Evolutionary conservation across 2,329 filamentous ascomycete genomes (phyloP).

Genomic region (Fusarium siculi): DNA sequence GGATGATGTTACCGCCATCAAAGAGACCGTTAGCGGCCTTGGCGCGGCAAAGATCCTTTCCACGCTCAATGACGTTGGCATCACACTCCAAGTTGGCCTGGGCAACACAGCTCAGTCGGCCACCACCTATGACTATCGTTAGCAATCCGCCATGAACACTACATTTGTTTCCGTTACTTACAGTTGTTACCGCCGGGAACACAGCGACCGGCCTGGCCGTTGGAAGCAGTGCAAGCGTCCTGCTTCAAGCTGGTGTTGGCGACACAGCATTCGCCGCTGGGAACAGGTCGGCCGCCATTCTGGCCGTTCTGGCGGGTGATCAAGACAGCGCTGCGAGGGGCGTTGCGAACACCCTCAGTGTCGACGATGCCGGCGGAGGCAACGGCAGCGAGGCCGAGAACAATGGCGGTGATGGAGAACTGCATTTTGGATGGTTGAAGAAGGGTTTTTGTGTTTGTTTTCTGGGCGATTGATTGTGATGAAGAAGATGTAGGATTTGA

Average conservation of each 20-base stretch:
- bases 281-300: conserved; percentile 13
- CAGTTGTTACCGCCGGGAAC: conserved; percentile 21
- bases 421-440: conserved; percentile 7
- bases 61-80: neutral
- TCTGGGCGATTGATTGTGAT: neutral
- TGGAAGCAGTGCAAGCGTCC: conserved; percentile 5
- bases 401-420: conserved; percentile 10
- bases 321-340: neutral
- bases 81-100: conserved; percentile 13
- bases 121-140: neutral
- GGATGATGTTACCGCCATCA: conserved; percentile 7
- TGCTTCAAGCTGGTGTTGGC: conserved; percentile 24
- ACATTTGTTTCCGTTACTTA: neutral
- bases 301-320: neutral
- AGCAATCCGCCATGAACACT: neutral
- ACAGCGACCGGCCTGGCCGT: conserved; percentile 1
- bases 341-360: conserved; percentile 7
- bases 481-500: conserved; percentile 1
- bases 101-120: conserved; percentile 3
- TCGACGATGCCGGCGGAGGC: conserved; percentile 11
- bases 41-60: conserved; percentile 15
- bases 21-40: neutral
- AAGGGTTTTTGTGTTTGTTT: neutral
- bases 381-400: conserved; percentile 16
- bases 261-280: conserved; percentile 7